phyloP scores from a whole-genome alignment of 2,329 filamentous ascomycete genomes.

The Fulvia fulva region DNA sequence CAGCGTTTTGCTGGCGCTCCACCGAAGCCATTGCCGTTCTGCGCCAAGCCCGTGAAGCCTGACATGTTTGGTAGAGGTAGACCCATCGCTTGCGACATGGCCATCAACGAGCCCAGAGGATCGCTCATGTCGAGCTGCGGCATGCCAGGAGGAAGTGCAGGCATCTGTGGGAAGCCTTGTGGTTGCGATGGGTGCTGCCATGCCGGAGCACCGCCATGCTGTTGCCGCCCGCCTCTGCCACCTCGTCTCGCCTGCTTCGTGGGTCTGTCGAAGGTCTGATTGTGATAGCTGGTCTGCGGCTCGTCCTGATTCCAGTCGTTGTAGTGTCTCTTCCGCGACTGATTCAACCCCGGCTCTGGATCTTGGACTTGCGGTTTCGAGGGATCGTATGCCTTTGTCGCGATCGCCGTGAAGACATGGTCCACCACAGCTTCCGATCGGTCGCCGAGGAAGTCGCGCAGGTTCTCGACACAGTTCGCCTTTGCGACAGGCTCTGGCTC shows the following conservation, averaged over 20 bases:
- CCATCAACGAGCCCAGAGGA: constrained; percentile 59
- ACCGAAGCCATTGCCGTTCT: constrained; percentile 3
- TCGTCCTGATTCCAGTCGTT: constrained; percentile 51
- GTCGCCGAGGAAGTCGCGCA: constrained; percentile 71
- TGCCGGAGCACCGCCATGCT: neutral
- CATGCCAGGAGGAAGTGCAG: constrained; percentile 44
- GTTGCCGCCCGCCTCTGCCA: constrained; percentile 33
- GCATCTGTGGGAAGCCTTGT: constrained; percentile 29
- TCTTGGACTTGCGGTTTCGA: constrained; percentile 16
- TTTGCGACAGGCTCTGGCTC: constrained; percentile 62
- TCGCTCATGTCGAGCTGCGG: constrained; percentile 56
- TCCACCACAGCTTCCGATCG: constrained; percentile 62
- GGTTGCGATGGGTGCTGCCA: constrained; percentile 5
- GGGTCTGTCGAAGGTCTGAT: constrained; percentile 41
- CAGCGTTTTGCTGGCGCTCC: constrained; percentile 49
- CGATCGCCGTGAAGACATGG: constrained; percentile 65
- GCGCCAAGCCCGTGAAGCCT: constrained; percentile 13
- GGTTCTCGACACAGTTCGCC: constrained; percentile 65
- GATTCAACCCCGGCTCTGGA: constrained; percentile 25
- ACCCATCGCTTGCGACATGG: constrained; percentile 57
- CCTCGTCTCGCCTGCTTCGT: constrained; percentile 61
- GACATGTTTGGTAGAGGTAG: constrained; percentile 44
- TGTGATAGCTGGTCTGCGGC: constrained; percentile 32
- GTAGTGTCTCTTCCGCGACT: constrained; percentile 54
- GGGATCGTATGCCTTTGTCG: constrained; percentile 48